Evolutionary conservation across 1,139 yeast species (phyloP).

Genomic region (Yamadazyma blattariae): DNA sequence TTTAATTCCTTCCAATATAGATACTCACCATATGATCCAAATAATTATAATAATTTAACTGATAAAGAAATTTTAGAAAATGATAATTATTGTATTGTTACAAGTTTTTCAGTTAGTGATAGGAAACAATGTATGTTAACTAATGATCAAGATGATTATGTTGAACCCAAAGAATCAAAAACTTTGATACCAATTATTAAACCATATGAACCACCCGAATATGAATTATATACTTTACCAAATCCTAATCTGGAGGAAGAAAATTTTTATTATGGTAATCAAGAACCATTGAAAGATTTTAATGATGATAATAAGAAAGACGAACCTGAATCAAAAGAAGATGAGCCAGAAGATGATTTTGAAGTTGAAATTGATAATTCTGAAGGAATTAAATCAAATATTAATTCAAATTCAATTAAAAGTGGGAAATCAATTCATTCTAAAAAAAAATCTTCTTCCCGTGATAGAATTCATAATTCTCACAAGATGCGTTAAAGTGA

Average conservation of each 20-base stretch:
- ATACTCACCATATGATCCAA: slow-evolving; percentile 12
- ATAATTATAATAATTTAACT: too few species aligned
- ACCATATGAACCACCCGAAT: slow-evolving; percentile 17
- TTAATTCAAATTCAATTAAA: too few species aligned
- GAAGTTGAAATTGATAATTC: too few species aligned
- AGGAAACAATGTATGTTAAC: slow-evolving; percentile 23
- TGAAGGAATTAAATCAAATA: too few species aligned
- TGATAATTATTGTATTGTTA: slow-evolving; percentile 20
- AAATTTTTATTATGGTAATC: too few species aligned
- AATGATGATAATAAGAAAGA: too few species aligned
- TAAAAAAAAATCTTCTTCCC: slow-evolving; percentile 1
- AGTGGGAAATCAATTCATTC: too few species aligned
- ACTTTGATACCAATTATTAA: slow-evolving; percentile 18
- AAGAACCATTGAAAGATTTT: too few species aligned
- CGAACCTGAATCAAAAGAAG: too few species aligned
- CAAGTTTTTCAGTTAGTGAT: slow-evolving; percentile 24
- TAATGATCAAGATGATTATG: slow-evolving; percentile 23
- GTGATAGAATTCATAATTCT: slow-evolving; percentile 4
- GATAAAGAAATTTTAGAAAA: slow-evolving; percentile 8
- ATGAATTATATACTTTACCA: slow-evolving; percentile 6
- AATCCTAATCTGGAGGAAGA: too few species aligned
- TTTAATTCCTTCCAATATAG: slow-evolving; percentile 15
- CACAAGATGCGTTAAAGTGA: slow-evolving; percentile 3
- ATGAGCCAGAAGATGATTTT: too few species aligned
- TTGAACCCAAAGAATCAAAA: slow-evolving; percentile 15